A percentile compares a stretch with the other conserved stretches of the same genome.
These are phyloP conservation scores for Acorus calamus DNA, from an alignment of 106 monocot species.

Conservation along the genomic window DNA sequence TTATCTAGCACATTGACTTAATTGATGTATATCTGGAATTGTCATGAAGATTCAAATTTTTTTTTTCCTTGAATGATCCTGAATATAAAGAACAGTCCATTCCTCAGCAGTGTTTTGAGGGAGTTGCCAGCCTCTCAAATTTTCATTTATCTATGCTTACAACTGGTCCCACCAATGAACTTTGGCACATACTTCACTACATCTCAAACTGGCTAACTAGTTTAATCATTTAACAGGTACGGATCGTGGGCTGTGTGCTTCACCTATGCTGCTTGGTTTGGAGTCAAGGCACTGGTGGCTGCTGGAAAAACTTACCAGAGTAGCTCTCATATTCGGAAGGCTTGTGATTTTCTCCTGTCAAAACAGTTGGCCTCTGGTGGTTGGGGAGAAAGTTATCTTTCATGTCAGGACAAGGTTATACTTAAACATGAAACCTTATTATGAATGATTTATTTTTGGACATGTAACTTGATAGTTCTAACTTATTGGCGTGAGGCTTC, in stretches of 20 bases:
- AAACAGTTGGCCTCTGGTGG: conserved; percentile 88
- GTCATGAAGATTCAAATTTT: neutral
- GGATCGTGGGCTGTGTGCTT: conserved; percentile 96
- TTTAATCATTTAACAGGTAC: conserved; percentile 44
- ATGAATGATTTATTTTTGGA: too few species aligned
- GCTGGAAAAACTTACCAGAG: conserved; percentile 59
- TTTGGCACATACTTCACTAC: too few species aligned
- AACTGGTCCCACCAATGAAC: too few species aligned
- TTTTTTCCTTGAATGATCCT: neutral
- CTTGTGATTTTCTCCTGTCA: conserved; percentile 84
- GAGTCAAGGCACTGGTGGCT: conserved; percentile 64
- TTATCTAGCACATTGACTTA: too few species aligned
- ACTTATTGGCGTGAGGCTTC: too few species aligned
- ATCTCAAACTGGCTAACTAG: too few species aligned
- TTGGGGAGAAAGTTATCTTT: conserved; percentile 96
- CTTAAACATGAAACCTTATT: neutral
- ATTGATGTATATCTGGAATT: too few species aligned
- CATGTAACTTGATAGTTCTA: too few species aligned
- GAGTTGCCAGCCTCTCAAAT: too few species aligned
- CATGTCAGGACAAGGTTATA: conserved; percentile 77
- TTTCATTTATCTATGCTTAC: too few species aligned
- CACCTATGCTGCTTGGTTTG: conserved; percentile 91
- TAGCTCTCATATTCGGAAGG: conserved; percentile 47
- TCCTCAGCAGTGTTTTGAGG: too few species aligned
- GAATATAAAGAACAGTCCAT: too few species aligned